These are phyloP conservation scores for Hyaloraphidium curvatum DNA, from an alignment of 192 early-diverging fungal species.

Conservation along the genomic window DNA sequence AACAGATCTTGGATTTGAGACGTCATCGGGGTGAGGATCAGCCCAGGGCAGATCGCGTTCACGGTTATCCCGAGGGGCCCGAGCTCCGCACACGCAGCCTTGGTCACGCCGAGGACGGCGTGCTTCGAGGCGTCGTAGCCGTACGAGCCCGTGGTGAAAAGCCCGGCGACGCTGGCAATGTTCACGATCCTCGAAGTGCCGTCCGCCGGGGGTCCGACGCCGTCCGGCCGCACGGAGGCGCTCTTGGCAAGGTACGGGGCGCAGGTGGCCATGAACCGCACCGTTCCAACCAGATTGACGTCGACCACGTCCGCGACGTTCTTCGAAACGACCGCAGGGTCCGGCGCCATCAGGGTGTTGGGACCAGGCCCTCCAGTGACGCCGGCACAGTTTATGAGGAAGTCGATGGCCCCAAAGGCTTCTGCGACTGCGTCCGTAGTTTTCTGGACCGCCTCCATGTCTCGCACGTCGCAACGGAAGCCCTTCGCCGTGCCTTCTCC, in stretches of 20 bases:
- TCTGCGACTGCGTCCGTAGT: background rate
- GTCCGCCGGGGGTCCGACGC: no score
- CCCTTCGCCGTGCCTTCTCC: background rate
- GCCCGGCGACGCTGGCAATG: background rate
- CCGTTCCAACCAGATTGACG: background rate
- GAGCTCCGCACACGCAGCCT: slow-evolving; percentile 3
- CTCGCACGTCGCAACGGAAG: background rate
- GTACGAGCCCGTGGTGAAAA: background rate
- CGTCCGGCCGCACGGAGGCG: no score
- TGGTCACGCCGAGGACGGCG: background rate
- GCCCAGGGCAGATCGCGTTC: slow-evolving; percentile 1
- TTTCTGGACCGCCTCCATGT: background rate
- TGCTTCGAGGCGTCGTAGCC: slow-evolving; percentile 1
- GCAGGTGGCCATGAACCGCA: background rate
- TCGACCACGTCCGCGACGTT: no score
- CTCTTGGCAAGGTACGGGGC: background rate
- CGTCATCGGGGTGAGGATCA: background rate
- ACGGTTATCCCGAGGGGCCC: background rate
- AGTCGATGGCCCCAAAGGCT: background rate
- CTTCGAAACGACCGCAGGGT: no score
- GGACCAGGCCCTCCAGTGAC: no score
- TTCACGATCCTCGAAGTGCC: background rate
- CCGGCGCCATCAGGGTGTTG: no score
- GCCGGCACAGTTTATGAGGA: slow-evolving; percentile 2
- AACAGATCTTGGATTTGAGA: background rate